Evolutionary conservation across 2,329 filamentous ascomycete genomes (phyloP).

Genomic region (Paraphoma sp.): DNA sequence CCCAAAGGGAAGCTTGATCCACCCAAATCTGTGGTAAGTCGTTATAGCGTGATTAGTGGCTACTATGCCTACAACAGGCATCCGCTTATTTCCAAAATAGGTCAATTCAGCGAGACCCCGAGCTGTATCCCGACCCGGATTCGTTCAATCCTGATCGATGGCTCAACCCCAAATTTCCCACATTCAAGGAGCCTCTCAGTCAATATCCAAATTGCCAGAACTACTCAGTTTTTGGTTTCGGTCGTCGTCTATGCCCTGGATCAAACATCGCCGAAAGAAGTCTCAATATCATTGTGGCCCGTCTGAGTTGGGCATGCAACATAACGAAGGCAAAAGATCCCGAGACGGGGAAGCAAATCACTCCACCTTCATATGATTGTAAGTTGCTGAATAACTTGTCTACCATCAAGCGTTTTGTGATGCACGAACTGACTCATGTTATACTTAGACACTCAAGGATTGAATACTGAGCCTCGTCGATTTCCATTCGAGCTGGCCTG

Average conservation of each 20-base stretch:
- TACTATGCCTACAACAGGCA: not conserved
- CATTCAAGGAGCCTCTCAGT: conserved; percentile 16
- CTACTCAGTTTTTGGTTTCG: conserved; percentile 18
- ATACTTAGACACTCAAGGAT: no score
- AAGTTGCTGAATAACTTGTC: no score
- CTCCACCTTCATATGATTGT: no score
- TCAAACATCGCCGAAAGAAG: conserved; percentile 18
- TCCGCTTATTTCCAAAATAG: not conserved
- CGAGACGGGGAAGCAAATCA: not conserved
- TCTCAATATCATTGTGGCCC: conserved; percentile 12
- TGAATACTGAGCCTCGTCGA: no score
- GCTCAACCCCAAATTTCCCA: conserved; percentile 43
- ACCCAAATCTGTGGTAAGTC: not conserved
- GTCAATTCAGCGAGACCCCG: not conserved
- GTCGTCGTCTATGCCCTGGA: conserved; percentile 18
- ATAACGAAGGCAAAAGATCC: conserved; percentile 3
- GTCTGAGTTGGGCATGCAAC: conserved; percentile 20
- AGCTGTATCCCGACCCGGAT: conserved; percentile 65
- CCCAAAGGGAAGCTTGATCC: not conserved
- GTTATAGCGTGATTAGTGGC: not conserved
- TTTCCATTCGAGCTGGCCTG: no score
- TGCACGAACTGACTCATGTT: no score
- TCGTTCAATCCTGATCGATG: conserved; percentile 65
- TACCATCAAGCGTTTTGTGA: no score
- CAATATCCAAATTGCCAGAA: conserved; percentile 14